These are phyloP conservation scores for Crithidia expoeki DNA, from an alignment of 208 protist species.

Conservation along the genomic window DNA sequence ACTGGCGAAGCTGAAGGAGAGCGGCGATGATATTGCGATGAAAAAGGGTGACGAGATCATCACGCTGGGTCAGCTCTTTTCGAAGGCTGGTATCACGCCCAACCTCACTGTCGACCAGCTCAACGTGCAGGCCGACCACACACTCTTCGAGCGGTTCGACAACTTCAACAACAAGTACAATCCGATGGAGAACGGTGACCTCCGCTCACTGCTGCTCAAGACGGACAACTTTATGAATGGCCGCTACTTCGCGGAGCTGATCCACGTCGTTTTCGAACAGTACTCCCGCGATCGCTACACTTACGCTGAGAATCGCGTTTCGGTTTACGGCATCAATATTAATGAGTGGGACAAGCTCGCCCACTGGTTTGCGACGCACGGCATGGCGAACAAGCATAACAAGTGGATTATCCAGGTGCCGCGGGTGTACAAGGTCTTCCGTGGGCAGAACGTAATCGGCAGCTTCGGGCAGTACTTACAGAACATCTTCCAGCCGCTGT, in stretches of 20 bases:
- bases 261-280: slow-evolving; percentile 95
- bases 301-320: slow-evolving; percentile 93
- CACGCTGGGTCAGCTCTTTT: slow-evolving; percentile 87
- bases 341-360: slow-evolving; percentile 97
- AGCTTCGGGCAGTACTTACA: slow-evolving; percentile 97
- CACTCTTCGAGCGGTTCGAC: slow-evolving; percentile 98
- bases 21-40: slow-evolving; percentile 93
- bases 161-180: slow-evolving; percentile 99
- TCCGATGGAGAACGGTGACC: slow-evolving; percentile 93
- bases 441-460: slow-evolving; percentile 86
- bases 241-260: slow-evolving; percentile 97
- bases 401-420: slow-evolving; percentile 99
- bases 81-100: slow-evolving; percentile 84
- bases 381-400: slow-evolving; percentile 96
- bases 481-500: slow-evolving; percentile 99
- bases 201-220: slow-evolving; percentile 98
- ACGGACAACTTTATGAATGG: slow-evolving; percentile 98
- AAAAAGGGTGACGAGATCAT: slow-evolving; percentile 84
- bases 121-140: slow-evolving; percentile 95
- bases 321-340: slow-evolving; percentile 91
- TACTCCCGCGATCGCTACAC: slow-evolving; percentile 96
- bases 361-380: slow-evolving; percentile 95
- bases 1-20: slow-evolving; percentile 91
- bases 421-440: slow-evolving; percentile 95
- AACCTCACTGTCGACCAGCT: slow-evolving; percentile 96